Evolutionary conservation across 768 basidiomycete genomes (phyloP).

Genomic region (Hemileccinum rubropunctum): DNA sequence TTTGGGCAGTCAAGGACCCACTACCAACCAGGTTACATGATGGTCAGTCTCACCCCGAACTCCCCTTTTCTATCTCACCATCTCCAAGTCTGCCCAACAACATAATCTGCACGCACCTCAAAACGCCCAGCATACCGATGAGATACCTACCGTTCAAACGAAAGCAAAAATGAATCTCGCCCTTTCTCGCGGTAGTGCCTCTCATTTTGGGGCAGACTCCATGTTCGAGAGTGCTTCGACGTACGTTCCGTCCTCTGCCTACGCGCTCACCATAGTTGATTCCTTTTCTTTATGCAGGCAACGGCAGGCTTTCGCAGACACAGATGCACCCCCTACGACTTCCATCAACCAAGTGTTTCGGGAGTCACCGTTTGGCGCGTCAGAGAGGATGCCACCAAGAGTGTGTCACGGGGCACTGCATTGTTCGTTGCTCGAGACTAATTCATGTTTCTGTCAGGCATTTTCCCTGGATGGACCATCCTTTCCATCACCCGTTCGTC

Average conservation of each 20-base stretch:
- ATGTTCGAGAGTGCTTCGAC: slow-evolving; percentile 70
- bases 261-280: slow-evolving; percentile 5
- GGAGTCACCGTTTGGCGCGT: slow-evolving; percentile 38
- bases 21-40: slow-evolving; percentile 78
- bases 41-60: slow-evolving; percentile 48
- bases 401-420: slow-evolving; percentile 8
- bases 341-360: slow-evolving; percentile 76
- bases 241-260: slow-evolving; percentile 10
- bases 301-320: slow-evolving; percentile 63
- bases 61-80: not conserved
- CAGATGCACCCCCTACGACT: slow-evolving; percentile 75
- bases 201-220: slow-evolving; percentile 80
- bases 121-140: slow-evolving; percentile 63
- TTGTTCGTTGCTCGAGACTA: not conserved
- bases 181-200: slow-evolving; percentile 57
- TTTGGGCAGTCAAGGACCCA: slow-evolving; percentile 71
- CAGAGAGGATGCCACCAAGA: slow-evolving; percentile 21
- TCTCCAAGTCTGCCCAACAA: slow-evolving; percentile 53
- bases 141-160: slow-evolving; percentile 71
- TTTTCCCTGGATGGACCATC: slow-evolving; percentile 23
- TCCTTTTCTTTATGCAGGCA: slow-evolving; percentile 37
- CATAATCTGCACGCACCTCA: slow-evolving; percentile 54
- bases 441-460: slow-evolving; percentile 3
- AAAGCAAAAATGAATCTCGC: slow-evolving; percentile 79
- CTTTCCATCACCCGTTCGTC: slow-evolving; percentile 12